Percentiles rank a stretch among this genome's conserved stretches.
These are phyloP conservation scores for Mycena sanguinolenta DNA, from an alignment of 768 basidiomycete genomes.

Conservation along the genomic window DNA sequence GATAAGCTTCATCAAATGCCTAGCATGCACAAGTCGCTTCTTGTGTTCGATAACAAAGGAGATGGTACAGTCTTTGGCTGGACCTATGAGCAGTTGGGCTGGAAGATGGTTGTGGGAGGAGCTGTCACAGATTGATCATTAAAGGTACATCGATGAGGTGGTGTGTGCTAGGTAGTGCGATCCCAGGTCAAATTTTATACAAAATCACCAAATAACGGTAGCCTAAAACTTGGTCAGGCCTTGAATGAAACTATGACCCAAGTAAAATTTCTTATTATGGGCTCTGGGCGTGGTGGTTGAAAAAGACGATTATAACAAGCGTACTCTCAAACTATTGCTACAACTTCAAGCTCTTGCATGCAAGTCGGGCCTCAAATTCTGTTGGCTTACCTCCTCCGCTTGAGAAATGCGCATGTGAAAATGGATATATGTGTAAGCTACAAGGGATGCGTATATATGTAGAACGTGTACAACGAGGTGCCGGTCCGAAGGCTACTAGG, in stretches of 20 bases:
- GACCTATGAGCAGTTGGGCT: constrained; percentile 59
- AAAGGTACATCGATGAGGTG: too few relatives aligned
- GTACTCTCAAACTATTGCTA: too few relatives aligned
- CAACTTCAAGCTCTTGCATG: too few relatives aligned
- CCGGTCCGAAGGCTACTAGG: constrained; percentile 21
- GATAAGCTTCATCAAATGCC: constrained; percentile 55
- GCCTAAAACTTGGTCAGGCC: too few relatives aligned
- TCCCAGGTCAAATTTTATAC: too few relatives aligned
- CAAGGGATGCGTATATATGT: constrained; percentile 14
- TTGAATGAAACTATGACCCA: too few relatives aligned
- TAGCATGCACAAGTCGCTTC: constrained; percentile 54
- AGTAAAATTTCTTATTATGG: not conserved
- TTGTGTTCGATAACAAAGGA: constrained; percentile 9
- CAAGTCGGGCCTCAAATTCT: too few relatives aligned
- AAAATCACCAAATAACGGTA: too few relatives aligned
- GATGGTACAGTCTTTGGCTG: constrained; percentile 54
- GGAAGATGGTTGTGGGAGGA: constrained; percentile 54
- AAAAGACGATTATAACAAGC: not conserved
- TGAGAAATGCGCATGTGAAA: too few relatives aligned
- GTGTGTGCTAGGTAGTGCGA: too few relatives aligned
- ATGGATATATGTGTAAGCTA: constrained; percentile 21
- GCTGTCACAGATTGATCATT: constrained; percentile 33
- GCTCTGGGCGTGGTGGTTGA: not conserved
- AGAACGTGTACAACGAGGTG: constrained; percentile 6
- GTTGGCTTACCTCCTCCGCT: too few relatives aligned